These are phyloP conservation scores for Solanum verrucosum DNA, from an alignment of 257 asterid genomes.

Conservation along the genomic window DNA sequence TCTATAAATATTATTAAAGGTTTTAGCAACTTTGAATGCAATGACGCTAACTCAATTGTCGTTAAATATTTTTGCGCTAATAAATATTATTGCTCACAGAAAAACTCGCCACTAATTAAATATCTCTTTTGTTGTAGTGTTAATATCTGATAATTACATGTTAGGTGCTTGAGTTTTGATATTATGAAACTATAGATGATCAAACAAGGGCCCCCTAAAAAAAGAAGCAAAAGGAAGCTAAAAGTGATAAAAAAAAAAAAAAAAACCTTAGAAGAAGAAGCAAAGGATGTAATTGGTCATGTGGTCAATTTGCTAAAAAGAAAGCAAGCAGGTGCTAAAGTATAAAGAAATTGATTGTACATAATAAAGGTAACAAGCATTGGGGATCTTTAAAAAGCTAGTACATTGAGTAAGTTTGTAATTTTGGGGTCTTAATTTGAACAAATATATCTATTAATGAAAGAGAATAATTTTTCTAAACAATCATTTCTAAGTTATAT, in stretches of 20 bases:
- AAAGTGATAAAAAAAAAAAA: not conserved
- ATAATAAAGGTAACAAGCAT: not conserved
- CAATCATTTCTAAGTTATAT: not conserved
- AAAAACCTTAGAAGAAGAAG: not conserved
- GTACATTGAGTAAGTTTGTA: no score
- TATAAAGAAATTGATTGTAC: not conserved
- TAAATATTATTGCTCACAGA: no score
- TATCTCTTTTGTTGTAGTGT: no score
- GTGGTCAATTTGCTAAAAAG: not conserved
- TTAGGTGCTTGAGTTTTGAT: not conserved
- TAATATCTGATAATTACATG: no score
- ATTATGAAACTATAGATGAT: not conserved
- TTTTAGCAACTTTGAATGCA: no score
- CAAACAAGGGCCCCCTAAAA: not conserved
- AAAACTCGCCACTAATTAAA: no score
- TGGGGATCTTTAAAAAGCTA: no score
- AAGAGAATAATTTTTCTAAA: not conserved
- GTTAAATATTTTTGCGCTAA: no score
- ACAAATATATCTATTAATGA: not conserved
- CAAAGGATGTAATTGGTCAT: not conserved
- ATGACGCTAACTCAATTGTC: no score
- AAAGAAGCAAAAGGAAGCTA: not conserved
- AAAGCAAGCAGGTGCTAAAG: not conserved
- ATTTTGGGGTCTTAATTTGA: not conserved
- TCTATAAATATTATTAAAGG: no score